Percentiles rank a stretch among this genome's conserved stretches.
Evolutionary conservation across 2,329 filamentous ascomycete species (phyloP).

Genomic region (Cercospora sp.): DNA sequence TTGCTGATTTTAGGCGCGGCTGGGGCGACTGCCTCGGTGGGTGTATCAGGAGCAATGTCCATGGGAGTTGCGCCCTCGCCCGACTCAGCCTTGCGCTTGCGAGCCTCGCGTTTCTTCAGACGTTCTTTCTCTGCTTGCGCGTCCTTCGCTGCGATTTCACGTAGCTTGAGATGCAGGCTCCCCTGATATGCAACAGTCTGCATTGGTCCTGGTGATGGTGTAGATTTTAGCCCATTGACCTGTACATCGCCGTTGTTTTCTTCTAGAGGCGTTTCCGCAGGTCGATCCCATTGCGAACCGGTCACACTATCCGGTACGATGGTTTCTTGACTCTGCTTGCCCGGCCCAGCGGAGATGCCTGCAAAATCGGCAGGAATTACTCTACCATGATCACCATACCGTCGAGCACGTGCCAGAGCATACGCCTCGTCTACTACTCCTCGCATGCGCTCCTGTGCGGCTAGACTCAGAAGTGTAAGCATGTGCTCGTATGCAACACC

Average conservation of each 20-base stretch:
- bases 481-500: slow-evolving; percentile 79
- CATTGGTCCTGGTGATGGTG: slow-evolving; percentile 38
- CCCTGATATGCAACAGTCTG: slow-evolving; percentile 50
- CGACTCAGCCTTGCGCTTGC: slow-evolving; percentile 36
- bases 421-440: slow-evolving; percentile 76
- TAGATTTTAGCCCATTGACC: slow-evolving; percentile 27
- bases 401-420: slow-evolving; percentile 68
- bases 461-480: slow-evolving; percentile 77
- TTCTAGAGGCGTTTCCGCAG: slow-evolving; percentile 17
- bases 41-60: slow-evolving; percentile 33
- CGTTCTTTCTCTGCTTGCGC: slow-evolving; percentile 70
- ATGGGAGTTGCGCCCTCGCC: slow-evolving; percentile 28
- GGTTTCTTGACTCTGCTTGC: slow-evolving; percentile 39
- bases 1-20: slow-evolving; percentile 72
- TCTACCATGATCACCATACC: slow-evolving; percentile 75
- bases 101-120: slow-evolving; percentile 47
- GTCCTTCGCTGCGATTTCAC: slow-evolving; percentile 65
- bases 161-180: slow-evolving; percentile 54
- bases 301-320: slow-evolving; percentile 42
- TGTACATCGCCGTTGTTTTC: slow-evolving; percentile 28
- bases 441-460: slow-evolving; percentile 75
- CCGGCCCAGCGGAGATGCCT: slow-evolving; percentile 63
- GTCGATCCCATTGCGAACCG: slow-evolving; percentile 38
- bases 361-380: slow-evolving; percentile 76
- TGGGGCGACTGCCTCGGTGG: slow-evolving; percentile 35